phyloP scores from a whole-genome alignment of 2,329 filamentous ascomycete species.

The Acrodontium crateriforme region DNA sequence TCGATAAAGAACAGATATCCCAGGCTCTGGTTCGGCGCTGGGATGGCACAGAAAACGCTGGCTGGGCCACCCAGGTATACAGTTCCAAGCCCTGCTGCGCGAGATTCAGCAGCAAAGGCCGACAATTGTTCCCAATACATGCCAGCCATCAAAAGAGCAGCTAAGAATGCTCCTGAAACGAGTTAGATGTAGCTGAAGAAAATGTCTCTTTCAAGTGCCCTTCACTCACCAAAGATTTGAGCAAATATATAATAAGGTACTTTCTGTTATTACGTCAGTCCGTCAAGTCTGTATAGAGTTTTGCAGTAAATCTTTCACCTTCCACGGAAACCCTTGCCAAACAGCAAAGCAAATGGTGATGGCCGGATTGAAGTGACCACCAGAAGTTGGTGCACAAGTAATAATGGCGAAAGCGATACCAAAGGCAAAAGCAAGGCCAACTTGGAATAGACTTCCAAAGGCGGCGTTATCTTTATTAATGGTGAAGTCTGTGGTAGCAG shows the following conservation, averaged over 20 bases:
- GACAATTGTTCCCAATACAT: constrained; percentile 42
- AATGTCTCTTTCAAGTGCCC: too few species aligned
- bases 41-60: constrained; percentile 42
- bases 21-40: constrained; percentile 34
- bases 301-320: too few species aligned
- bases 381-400: constrained; percentile 39
- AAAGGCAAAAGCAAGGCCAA: constrained; percentile 42
- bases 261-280: too few species aligned
- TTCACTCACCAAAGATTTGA: constrained; percentile 35
- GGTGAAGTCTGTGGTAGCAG: constrained; percentile 39
- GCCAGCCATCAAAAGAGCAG: constrained; percentile 40
- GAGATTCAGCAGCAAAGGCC: constrained; percentile 26
- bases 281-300: too few species aligned
- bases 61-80: constrained; percentile 39
- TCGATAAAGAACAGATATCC: constrained; percentile 46
- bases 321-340: constrained; percentile 47
- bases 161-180: constrained; percentile 34
- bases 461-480: constrained; percentile 30
- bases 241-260: constrained; percentile 43
- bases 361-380: constrained; percentile 25
- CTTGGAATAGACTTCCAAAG: constrained; percentile 41
- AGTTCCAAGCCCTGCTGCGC: constrained; percentile 23
- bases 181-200: background rate
- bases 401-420: constrained; percentile 48
- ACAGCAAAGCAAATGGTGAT: constrained; percentile 27